Percentiles rank a stretch among this genome's conserved stretches.
phyloP scores from a whole-genome alignment of 1,139 yeast species.

The Sugiyamaella grinbergsii region DNA sequence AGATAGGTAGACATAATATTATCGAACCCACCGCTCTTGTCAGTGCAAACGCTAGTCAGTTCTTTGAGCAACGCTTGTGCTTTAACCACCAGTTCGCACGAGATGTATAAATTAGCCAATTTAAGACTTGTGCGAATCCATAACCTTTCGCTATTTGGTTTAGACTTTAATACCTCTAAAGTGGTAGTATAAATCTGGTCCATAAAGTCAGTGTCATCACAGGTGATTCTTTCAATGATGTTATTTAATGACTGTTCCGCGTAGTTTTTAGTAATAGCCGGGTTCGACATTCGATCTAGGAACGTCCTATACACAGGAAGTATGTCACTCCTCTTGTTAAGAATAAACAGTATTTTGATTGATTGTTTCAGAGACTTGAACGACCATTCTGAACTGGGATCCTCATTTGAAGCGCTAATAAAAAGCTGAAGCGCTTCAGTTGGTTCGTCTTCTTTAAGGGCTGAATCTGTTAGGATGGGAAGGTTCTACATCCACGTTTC shows the following conservation, averaged over 20 bases:
- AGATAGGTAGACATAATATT: constrained; percentile 41
- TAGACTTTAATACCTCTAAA: constrained; percentile 34
- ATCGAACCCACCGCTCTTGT: constrained; percentile 19
- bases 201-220: constrained; percentile 34
- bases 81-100: constrained; percentile 43
- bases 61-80: constrained; percentile 48
- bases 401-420: constrained; percentile 42
- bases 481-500: not conserved
- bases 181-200: constrained; percentile 39
- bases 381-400: constrained; percentile 37
- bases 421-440: constrained; percentile 52
- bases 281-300: constrained; percentile 30
- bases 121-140: constrained; percentile 59
- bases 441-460: constrained; percentile 61
- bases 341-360: constrained; percentile 55
- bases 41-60: constrained; percentile 46
- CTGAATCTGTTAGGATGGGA: constrained; percentile 27
- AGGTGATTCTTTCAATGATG: constrained; percentile 47
- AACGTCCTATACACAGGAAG: constrained; percentile 41
- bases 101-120: constrained; percentile 52
- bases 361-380: constrained; percentile 69
- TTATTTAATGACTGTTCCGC: constrained; percentile 64
- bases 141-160: constrained; percentile 51
- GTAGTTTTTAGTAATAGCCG: constrained; percentile 43
- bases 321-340: constrained; percentile 43